phyloP scores from a whole-genome alignment of 176 grass and related monocot species.

The Triticum timopheevii region DNA sequence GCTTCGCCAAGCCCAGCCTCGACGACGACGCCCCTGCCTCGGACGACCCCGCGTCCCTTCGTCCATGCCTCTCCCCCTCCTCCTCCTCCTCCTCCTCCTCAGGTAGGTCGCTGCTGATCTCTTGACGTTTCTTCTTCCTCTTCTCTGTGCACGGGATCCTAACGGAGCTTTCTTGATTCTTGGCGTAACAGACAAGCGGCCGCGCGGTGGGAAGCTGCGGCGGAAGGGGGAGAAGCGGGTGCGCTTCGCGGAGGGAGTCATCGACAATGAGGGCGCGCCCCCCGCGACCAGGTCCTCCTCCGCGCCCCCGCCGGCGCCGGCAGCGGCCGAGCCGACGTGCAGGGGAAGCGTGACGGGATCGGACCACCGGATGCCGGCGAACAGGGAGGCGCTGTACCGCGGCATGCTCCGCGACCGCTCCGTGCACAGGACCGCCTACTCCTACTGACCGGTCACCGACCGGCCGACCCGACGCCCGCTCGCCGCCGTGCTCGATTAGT shows the following conservation, averaged over 20 bases:
- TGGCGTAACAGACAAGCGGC: constrained; percentile 36
- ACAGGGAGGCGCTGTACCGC: constrained; percentile 80
- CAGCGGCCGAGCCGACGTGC: constrained; percentile 13
- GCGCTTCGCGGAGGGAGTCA: constrained; percentile 69
- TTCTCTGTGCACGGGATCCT: not conserved
- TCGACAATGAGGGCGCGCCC: constrained; percentile 50
- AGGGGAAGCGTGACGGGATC: constrained; percentile 8
- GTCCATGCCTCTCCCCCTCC: constrained; percentile 51
- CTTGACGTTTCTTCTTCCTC: not conserved
- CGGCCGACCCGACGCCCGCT: not conserved
- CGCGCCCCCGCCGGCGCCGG: not conserved
- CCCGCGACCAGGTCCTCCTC: not conserved
- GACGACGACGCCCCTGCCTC: not conserved
- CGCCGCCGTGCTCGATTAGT: not conserved
- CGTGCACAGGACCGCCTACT: constrained; percentile 52
- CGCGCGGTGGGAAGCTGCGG: constrained; percentile 8
- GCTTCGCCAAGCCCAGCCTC: constrained; percentile 17
- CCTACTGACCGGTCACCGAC: constrained; percentile 29
- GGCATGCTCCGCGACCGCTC: constrained; percentile 81
- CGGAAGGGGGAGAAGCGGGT: constrained; percentile 57
- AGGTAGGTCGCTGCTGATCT: not conserved
- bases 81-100: constrained; percentile 26
- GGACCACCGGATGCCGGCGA: constrained; percentile 64
- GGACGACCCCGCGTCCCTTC: not conserved
- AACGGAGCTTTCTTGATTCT: not conserved